Evolutionary conservation across 345 rosid genomes (phyloP).

Genomic region (Adansonia digitata): DNA sequence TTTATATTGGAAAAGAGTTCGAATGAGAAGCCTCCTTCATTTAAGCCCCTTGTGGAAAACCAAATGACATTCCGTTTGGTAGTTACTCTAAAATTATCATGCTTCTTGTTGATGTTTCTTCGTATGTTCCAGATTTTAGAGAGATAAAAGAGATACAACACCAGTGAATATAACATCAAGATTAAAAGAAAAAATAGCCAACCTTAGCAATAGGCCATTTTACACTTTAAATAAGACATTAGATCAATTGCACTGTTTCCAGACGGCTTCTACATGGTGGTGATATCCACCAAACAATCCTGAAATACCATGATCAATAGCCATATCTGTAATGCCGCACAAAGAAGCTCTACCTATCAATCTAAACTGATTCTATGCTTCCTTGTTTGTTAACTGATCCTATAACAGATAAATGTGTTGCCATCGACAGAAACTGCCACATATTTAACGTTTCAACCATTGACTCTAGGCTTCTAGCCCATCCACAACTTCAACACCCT

Average conservation of each 20-base stretch:
- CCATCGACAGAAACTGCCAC: neutral
- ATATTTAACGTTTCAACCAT: neutral
- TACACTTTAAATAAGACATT: neutral
- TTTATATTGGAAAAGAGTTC: neutral
- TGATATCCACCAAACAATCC: neutral
- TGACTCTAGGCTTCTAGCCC: slow-evolving; percentile 38
- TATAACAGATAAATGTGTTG: neutral
- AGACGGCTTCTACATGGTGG: neutral
- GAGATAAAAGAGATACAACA: no score
- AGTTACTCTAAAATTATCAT: no score
- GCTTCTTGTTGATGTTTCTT: no score
- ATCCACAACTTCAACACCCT: slow-evolving; percentile 89
- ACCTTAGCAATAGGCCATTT: neutral
- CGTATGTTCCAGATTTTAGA: no score
- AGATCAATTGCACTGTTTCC: neutral
- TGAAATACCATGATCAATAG: neutral
- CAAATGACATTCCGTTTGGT: no score
- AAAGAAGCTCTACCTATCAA: neutral
- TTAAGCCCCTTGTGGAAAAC: no score
- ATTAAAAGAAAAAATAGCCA: neutral
- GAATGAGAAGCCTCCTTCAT: no score
- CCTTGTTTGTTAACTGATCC: neutral
- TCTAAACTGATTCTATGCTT: neutral
- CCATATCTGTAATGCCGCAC: neutral
- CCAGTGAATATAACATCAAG: no score